Evolutionary conservation across 2,329 filamentous ascomycete genomes (phyloP), one percentile per base, ranked within the genome.

Genomic region (Colletotrichum kahawae): DNA sequence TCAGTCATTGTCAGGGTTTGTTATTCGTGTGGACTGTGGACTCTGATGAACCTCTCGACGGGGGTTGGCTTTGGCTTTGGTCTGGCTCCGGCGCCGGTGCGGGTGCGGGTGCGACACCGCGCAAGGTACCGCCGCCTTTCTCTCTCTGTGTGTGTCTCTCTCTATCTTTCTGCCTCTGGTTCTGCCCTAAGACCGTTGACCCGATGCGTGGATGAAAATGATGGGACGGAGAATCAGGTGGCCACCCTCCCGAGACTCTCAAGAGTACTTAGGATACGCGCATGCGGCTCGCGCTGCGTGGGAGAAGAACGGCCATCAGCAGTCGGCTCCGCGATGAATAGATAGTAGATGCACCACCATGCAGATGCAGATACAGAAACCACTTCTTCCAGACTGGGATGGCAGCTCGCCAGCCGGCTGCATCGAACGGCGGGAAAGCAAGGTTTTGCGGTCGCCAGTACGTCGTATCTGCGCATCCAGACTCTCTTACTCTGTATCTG

Each of bases 21-120:
- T 38, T 60, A 68, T 60, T 71, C 21, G 31, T 18, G 71, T 70
- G 59, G 67, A 38, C 51, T 71, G 1, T 48, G 43, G 43, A 48
- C 43, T 48, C 43, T 21, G 43, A 48, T 48, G 43, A 48, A 48
- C 43, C 43, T 48, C 16, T 48, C 43, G 43, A 48, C 43, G 1
- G n/a, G 60, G 67, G 48, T 66, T 71, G 51, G 67, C 71, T 74
- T 62, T 60, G 67, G 67, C 56, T 51, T 34, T 31, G 65, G 21
- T 59, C 21, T 67, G 65, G 63, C 65, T 67, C 51, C 24, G 65
- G 51, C 48, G 31, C 65, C 65, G 65, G 65, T 16, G 31, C n/a
- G n/a, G 34, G 62, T 24, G 62, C 62, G 29, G 62, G 14, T 34
- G 34, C 14, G 60, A 21, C 33, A 51, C 56, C 34, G 6, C 64